Conservation (phyloP, 805 yeast species). For the Candida verbasci region DNA sequence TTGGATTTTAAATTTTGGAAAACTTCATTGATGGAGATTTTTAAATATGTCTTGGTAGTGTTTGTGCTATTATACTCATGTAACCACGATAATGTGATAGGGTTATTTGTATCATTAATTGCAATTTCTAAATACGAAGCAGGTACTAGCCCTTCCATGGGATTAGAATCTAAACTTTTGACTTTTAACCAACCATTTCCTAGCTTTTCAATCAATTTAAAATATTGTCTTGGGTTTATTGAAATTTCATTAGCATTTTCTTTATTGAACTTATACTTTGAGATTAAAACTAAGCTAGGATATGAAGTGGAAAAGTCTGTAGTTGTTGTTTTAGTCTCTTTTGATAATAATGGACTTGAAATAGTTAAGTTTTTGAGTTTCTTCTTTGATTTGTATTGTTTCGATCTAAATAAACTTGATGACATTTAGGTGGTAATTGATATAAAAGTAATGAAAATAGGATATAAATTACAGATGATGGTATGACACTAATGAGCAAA, state of each 20-base stretch:
- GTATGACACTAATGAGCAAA: not conserved
- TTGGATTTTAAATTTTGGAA: constrained; percentile 17
- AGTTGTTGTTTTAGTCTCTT: not conserved
- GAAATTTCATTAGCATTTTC: constrained; percentile 24
- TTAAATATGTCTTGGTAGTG: constrained; percentile 10
- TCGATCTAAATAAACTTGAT: constrained; percentile 20
- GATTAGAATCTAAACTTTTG: constrained; percentile 19
- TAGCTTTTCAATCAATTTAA: constrained; percentile 28
- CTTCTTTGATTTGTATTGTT: constrained; percentile 19
- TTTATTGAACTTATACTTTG: constrained; percentile 29
- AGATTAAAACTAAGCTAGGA: constrained; percentile 22
- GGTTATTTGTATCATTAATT: constrained; percentile 32
- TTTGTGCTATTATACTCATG: constrained; percentile 12
- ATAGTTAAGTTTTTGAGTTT: constrained; percentile 23
- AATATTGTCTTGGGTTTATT: constrained; percentile 22
- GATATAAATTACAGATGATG: too few species aligned
- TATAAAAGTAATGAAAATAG: not conserved
- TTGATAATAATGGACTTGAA: constrained; percentile 17
- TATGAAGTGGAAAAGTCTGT: not conserved
- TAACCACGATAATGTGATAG: constrained; percentile 30
- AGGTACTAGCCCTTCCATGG: constrained; percentile 29
- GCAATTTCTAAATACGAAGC: constrained; percentile 37
- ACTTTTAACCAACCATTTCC: constrained; percentile 41
- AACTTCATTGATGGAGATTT: constrained; percentile 21
- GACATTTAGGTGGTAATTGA: constrained; percentile 14